Percentiles rank a stretch among this genome's conserved stretches.
Conservation (phyloP, 1,139 yeast species). For the Blastobotrys buckinghamii region DNA sequence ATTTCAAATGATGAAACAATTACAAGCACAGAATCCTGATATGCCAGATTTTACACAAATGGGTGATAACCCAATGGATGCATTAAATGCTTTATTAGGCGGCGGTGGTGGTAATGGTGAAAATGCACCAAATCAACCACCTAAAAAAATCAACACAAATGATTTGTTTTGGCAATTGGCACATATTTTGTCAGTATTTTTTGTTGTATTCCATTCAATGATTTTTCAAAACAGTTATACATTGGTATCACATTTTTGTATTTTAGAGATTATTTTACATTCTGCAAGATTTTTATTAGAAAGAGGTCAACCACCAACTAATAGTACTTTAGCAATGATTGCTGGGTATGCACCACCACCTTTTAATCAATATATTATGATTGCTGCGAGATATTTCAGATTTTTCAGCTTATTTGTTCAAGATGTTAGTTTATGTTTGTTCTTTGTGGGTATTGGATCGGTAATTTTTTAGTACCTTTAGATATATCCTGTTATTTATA, state of each 20-base stretch:
- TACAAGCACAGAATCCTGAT: slow-evolving; percentile 12
- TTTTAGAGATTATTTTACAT: slow-evolving; percentile 29
- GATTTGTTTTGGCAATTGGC: slow-evolving; percentile 25
- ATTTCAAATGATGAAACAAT: slow-evolving; percentile 21
- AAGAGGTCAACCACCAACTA: slow-evolving; percentile 26
- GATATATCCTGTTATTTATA: no score
- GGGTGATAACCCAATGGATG: slow-evolving; percentile 3
- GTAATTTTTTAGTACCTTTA: neutral
- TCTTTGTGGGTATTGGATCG: slow-evolving; percentile 25
- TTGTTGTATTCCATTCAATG: slow-evolving; percentile 14
- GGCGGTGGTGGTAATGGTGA: neutral
- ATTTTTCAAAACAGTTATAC: slow-evolving; percentile 9
- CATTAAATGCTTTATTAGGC: slow-evolving; percentile 9
- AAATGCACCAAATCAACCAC: neutral
- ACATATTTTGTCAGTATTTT: slow-evolving; percentile 23
- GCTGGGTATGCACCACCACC: slow-evolving; percentile 30
- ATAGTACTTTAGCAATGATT: slow-evolving; percentile 23
- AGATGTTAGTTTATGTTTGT: slow-evolving; percentile 30
- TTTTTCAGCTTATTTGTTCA: slow-evolving; percentile 24
- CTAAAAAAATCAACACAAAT: slow-evolving; percentile 2
- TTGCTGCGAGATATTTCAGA: slow-evolving; percentile 26
- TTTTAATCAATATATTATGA: slow-evolving; percentile 24
- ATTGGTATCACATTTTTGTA: slow-evolving; percentile 29
- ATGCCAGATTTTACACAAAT: neutral
- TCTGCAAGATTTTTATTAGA: slow-evolving; percentile 32